These are phyloP conservation scores for Drechslerella dactyloides DNA, from an alignment of 2,329 filamentous ascomycete genomes.

Conservation along the genomic window DNA sequence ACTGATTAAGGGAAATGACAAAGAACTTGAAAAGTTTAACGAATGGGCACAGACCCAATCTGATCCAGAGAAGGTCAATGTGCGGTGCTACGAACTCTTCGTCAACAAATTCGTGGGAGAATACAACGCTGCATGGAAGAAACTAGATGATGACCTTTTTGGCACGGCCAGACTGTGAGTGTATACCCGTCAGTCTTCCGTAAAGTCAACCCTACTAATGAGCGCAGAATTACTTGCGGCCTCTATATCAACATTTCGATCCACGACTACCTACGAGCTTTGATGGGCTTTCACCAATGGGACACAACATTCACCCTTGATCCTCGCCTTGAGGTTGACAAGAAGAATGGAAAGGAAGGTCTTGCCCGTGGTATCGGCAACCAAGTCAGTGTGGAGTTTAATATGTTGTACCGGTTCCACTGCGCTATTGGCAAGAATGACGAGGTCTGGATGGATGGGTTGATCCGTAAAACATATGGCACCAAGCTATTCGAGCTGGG, in stretches of 20 bases:
- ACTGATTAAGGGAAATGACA: conserved; percentile 53
- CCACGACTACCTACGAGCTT: conserved; percentile 68
- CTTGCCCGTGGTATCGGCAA: conserved; percentile 68
- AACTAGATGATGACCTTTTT: conserved; percentile 65
- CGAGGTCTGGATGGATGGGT: conserved; percentile 67
- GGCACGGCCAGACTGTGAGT: conserved; percentile 63
- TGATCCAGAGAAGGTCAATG: conserved; percentile 22
- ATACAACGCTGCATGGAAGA: conserved; percentile 55
- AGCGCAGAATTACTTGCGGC: conserved; percentile 60
- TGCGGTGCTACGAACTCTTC: conserved; percentile 31
- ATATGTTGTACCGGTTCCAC: conserved; percentile 72
- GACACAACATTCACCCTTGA: conserved; percentile 65
- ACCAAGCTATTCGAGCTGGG: conserved; percentile 59
- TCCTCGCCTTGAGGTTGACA: conserved; percentile 67
- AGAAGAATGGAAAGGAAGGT: conserved; percentile 59
- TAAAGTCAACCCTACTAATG: background rate
- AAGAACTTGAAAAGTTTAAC: conserved; percentile 56
- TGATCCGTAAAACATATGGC: conserved; percentile 62
- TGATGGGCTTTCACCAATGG: conserved; percentile 67
- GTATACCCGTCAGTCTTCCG: background rate
- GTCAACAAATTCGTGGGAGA: conserved; percentile 33
- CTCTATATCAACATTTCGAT: conserved; percentile 66
- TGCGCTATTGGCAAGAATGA: conserved; percentile 67
- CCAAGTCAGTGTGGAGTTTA: conserved; percentile 72
- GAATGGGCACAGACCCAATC: conserved; percentile 9